A percentile compares a stretch with the other conserved stretches of the same genome.
phyloP scores from a whole-genome alignment of 2,329 filamentous ascomycete species.

The Dactylellina drechsleri region DNA sequence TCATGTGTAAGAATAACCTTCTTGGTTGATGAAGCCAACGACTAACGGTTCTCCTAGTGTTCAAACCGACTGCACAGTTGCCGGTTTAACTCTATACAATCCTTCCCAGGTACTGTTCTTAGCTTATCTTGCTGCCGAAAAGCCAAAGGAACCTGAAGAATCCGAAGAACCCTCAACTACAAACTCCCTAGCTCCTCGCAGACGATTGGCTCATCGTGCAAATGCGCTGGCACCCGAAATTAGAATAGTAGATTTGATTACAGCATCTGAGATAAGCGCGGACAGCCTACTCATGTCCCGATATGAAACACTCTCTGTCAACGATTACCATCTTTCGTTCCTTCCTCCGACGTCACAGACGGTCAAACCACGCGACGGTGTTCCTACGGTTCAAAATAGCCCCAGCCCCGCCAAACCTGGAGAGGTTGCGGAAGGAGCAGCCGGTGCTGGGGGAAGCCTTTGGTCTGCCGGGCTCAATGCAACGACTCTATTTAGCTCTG shows the following conservation, averaged over 20 bases:
- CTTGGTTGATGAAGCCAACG: not conserved
- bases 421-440: conserved; percentile 74
- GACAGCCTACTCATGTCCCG: conserved; percentile 86
- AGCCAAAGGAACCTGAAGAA: conserved; percentile 61
- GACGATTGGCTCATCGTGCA: conserved; percentile 67
- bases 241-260: conserved; percentile 86
- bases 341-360: conserved; percentile 72
- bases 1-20: conserved; percentile 75
- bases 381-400: conserved; percentile 70
- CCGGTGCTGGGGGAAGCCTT: conserved; percentile 73
- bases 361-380: conserved; percentile 68
- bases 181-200: conserved; percentile 53
- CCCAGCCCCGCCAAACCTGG: conserved; percentile 64
- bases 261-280: conserved; percentile 83
- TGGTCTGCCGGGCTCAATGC: conserved; percentile 93
- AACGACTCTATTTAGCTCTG: conserved; percentile 84
- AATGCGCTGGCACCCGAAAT: conserved; percentile 88
- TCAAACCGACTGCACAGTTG: conserved; percentile 97
- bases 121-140: conserved; percentile 78
- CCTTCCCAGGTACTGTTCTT: conserved; percentile 89
- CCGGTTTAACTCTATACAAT: conserved; percentile 95
- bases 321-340: conserved; percentile 90
- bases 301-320: conserved; percentile 83
- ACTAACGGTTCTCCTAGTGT: conserved; percentile 67
- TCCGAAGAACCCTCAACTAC: conserved; percentile 61